Conservation (phyloP, 371 early-diverging fungal genomes). For the Mucor velutinosus region DNA sequence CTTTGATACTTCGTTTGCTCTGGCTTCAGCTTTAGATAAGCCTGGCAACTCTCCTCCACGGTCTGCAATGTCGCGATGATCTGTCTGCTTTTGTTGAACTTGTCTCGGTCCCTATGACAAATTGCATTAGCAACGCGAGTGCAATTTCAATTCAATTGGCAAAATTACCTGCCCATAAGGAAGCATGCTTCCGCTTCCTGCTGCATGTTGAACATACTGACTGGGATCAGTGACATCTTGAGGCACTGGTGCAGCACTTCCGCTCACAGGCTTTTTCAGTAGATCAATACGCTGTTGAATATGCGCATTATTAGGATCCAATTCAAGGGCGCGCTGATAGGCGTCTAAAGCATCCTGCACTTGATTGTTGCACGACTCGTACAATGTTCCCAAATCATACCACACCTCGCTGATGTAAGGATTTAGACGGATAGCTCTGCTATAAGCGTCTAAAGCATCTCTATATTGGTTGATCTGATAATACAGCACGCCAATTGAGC, state of each 20-base stretch:
- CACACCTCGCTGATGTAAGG: conserved; percentile 94
- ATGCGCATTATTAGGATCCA: conserved; percentile 75
- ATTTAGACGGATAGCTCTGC: conserved; percentile 88
- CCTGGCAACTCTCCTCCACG: neutral
- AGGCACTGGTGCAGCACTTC: conserved; percentile 52
- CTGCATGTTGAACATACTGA: conserved; percentile 32
- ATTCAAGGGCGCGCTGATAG: conserved; percentile 85
- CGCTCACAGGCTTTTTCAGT: conserved; percentile 40
- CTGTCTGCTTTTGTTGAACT: neutral
- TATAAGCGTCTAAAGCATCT: conserved; percentile 95
- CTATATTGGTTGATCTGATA: conserved; percentile 93
- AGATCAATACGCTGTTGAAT: conserved; percentile 83
- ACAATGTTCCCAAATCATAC: conserved; percentile 92
- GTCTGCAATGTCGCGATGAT: neutral
- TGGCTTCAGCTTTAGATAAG: neutral
- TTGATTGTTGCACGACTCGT: conserved; percentile 96
- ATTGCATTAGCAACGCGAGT: neutral
- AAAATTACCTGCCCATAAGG: neutral
- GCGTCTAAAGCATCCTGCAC: conserved; percentile 94
- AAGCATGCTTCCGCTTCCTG: conserved; percentile 1
- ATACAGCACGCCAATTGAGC: conserved; percentile 95
- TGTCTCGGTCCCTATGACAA: neutral
- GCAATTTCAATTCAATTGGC: neutral
- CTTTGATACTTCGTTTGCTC: neutral
- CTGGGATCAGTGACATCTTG: conserved; percentile 63